Base-by-base conservation (phyloP, 2,329 filamentous ascomycete genomes). In the Fusarium hainanense region DNA sequence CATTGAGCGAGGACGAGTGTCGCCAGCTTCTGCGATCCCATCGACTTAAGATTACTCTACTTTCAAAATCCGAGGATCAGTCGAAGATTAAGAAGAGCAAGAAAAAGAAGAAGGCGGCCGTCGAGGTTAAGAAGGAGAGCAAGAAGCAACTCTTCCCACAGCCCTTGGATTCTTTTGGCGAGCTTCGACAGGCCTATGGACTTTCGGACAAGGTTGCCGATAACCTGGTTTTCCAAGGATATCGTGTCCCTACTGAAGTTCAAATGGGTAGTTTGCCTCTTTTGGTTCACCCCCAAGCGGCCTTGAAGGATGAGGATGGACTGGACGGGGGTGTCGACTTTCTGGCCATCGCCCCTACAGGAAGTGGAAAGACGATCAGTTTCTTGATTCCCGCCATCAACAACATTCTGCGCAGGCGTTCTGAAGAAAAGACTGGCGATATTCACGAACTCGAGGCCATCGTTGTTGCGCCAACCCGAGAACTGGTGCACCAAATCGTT, bases 321-420 rank as follows among this genome's bases (percentile, higher is more conserved):
- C 61, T 83, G 21, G 76, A 77, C 4, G 62, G 70, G 16, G 79
- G 79, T 11, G 83, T 95, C 7, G 91, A 99, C 82, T 88, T 99
- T 41, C 80, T 99, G 68, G 93, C 93, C 0, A 90, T 98, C 44
- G 96, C 96, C 5, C 96, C 96, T 2, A 99, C 96, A 0, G 96
- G 96, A 25, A 98, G 95, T 78, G 96, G 96, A 46, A 99, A 99
- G 84, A 99, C 96, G 0, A 84, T 99, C 68, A 93, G 94, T 20
- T 99, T 98, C 75, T 81, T 98, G 74, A 92, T 99, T 43, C 94
- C 95, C 0, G 86, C 94, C 5, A 89, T 99, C 73, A 91, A 97
- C 76, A 87, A 88, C 47, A 89, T 97, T 43, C 83, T 93, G 71
- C 84, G 86, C 65, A 81, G 87, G 55, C 81, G 86, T 43, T 83